These are phyloP conservation scores for Solanum sparsipilum DNA, from an alignment of 257 asterid species.

Conservation along the genomic window DNA sequence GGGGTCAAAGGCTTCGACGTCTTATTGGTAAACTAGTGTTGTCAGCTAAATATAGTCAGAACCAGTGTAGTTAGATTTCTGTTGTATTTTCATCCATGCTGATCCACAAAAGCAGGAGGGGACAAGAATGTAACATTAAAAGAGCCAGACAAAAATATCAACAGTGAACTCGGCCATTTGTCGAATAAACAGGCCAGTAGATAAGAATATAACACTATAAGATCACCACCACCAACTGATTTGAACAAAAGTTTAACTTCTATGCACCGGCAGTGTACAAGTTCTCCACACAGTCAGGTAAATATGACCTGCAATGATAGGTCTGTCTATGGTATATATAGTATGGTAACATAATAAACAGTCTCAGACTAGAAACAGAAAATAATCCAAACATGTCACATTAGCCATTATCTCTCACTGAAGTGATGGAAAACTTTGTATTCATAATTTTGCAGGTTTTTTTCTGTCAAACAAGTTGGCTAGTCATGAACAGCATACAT, in stretches of 20 bases:
- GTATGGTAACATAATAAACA: background rate
- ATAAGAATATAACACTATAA: background rate
- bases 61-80: slow-evolving; percentile 46
- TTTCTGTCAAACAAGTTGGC: background rate
- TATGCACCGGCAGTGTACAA: background rate
- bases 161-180: background rate
- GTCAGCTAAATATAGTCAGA: slow-evolving; percentile 17
- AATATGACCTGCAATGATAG: background rate
- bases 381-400: background rate
- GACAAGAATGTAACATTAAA: background rate
- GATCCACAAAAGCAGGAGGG: background rate
- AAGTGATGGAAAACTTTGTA: background rate
- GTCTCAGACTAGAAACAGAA: background rate
- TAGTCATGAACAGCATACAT: background rate
- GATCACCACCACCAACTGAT: background rate
- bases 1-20: slow-evolving; percentile 51
- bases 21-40: slow-evolving; percentile 36
- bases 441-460: background rate
- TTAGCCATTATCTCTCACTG: background rate
- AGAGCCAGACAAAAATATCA: background rate
- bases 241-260: background rate
- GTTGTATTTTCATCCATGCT: background rate
- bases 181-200: background rate
- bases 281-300: background rate
- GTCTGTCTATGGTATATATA: background rate